Evolutionary conservation across 208 protist genomes (phyloP).

Genomic region (Crithidia sp.): DNA sequence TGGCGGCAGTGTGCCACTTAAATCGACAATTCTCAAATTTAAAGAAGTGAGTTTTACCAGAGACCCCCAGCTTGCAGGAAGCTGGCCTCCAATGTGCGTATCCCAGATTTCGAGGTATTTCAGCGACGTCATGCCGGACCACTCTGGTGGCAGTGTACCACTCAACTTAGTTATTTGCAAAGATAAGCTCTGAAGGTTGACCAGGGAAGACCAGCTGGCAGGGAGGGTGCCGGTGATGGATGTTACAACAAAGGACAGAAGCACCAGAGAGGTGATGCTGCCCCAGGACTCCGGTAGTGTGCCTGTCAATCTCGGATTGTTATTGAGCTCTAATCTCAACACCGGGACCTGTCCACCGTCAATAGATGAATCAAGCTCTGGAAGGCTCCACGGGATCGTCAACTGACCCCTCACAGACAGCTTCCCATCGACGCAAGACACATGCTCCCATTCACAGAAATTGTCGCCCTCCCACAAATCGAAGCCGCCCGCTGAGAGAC

Average conservation of each 20-base stretch:
- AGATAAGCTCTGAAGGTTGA: not conserved
- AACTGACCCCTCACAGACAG: not conserved
- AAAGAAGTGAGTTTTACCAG: too few species aligned
- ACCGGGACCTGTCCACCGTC: not conserved
- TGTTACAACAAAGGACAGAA: not conserved
- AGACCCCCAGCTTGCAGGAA: too few species aligned
- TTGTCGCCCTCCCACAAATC: not conserved
- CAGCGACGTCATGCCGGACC: not conserved
- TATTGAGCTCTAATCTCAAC: not conserved
- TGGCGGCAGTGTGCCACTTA: constrained; percentile 18
- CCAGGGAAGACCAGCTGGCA: not conserved
- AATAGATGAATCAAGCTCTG: not conserved
- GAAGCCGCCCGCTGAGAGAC: too few species aligned
- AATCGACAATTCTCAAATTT: too few species aligned
- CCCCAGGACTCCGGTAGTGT: too few species aligned
- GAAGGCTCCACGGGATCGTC: not conserved
- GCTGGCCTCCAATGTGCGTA: not conserved
- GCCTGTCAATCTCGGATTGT: not conserved
- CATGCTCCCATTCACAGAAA: not conserved
- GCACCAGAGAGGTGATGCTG: too few species aligned
- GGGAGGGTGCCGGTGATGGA: not conserved
- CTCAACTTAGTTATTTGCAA: not conserved
- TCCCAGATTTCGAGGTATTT: not conserved
- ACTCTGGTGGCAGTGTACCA: not conserved
- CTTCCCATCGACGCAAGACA: not conserved